These are phyloP conservation scores for Globisporangium abappressorium DNA, from an alignment of 352 stramenopile genomes.

Conservation along the genomic window DNA sequence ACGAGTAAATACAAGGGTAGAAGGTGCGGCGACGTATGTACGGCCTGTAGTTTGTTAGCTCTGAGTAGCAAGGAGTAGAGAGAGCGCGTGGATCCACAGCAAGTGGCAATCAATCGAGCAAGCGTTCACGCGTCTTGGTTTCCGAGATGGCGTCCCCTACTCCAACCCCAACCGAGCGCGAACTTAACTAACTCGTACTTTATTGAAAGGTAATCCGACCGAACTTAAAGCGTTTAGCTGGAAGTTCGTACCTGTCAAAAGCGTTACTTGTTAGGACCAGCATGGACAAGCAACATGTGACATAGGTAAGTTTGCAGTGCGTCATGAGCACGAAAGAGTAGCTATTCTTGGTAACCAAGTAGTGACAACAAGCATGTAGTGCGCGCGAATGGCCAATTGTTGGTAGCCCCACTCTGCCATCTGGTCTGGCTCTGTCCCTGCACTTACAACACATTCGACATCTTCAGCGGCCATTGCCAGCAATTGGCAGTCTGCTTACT, in stretches of 20 bases:
- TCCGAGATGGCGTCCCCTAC: not conserved
- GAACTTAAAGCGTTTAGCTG: not conserved
- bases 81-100: not conserved
- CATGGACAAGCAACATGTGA: no score
- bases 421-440: no score
- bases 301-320: no score
- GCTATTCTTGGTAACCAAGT: no score
- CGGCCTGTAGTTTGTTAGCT: not conserved
- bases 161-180: not conserved
- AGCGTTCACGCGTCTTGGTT: conserved; percentile 1
- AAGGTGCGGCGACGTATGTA: not conserved
- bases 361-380: no score
- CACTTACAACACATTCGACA: no score
- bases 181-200: not conserved
- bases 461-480: no score
- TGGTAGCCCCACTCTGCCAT: no score
- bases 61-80: not conserved
- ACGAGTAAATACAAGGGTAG: not conserved
- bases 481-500: not conserved
- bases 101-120: not conserved
- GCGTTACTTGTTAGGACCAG: not conserved
- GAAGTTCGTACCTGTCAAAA: no score
- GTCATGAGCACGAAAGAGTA: no score
- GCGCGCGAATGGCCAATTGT: no score
- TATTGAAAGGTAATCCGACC: not conserved